A percentile compares a stretch with the other conserved stretches of the same genome.
Conservation (phyloP, 148 eudicot species). For the Rhododendron simsii region DNA sequence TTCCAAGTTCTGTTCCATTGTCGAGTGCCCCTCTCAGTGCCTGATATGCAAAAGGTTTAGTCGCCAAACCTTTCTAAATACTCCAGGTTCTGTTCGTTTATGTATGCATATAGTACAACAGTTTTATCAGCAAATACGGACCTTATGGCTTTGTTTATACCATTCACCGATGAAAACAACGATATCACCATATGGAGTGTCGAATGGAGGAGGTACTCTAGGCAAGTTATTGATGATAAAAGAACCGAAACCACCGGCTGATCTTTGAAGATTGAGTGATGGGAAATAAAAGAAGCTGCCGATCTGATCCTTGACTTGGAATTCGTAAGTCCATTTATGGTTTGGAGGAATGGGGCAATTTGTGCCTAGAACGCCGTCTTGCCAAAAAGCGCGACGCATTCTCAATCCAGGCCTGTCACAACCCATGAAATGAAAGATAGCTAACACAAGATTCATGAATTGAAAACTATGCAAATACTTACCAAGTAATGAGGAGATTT, state of each 20-base stretch:
- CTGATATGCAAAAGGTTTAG: constrained; percentile 25
- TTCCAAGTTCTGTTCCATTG: constrained; percentile 73
- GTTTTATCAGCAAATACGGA: not conserved
- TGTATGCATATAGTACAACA: not conserved
- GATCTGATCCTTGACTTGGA: not conserved
- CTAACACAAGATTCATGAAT: too few relatives aligned
- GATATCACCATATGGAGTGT: not conserved
- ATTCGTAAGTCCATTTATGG: not conserved
- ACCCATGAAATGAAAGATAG: not conserved
- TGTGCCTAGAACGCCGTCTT: constrained; percentile 5
- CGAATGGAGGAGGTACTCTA: not conserved
- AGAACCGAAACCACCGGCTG: not conserved
- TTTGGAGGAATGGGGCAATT: constrained; percentile 1
- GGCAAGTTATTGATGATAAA: not conserved
- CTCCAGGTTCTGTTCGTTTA: not conserved
- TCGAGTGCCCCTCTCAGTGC: constrained; percentile 76
- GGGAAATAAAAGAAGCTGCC: not conserved
- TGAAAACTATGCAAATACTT: not conserved
- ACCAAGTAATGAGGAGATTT: constrained; percentile 8
- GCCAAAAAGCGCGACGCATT: not conserved
- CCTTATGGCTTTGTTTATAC: not conserved
- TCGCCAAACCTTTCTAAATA: not conserved
- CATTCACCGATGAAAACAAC: not conserved
- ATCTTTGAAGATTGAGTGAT: not conserved
- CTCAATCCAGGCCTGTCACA: not conserved